Evolutionary conservation across 306 rosid genomes (phyloP), one percentile per base, ranked within the genome.

Genomic region (Malus sieversii): DNA sequence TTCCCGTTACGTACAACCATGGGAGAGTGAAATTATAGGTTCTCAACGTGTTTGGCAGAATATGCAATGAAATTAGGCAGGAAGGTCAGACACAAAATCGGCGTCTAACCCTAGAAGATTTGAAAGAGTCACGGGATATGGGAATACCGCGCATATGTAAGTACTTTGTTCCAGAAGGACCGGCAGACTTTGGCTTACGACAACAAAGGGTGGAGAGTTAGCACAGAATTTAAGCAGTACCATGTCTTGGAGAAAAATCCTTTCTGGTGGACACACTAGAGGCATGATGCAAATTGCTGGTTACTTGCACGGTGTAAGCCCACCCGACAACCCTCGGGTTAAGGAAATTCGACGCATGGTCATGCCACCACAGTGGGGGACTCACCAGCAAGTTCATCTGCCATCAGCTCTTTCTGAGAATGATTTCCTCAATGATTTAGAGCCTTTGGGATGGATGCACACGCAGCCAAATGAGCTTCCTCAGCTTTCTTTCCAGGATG

Each of bases 361-460:
- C 57, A 95, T 92, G 99, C 85, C 97, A 68, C 97, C 99, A 5
- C 99, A 95, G 73, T 92, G 91, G 93, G 99, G 97, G 70, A 95
- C 96, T 68, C 99, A 92, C 81, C 99, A 95, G 74, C 99, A 92
- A 85, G 99, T 95, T 70, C 89, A 95, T 80, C 97, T 95, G 38
- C 97, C 97, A 44, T 84, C 97, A 15, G 92, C 92, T 45, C 96
- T 95, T 58, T 97, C 97, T 86, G 42, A 38, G 9, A 38, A 38
- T 38, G 42, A 38, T 38, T 38, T 38, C 9, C 10, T 38, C 9
- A 38, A 38, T 38, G 42, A 38, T 38, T 7, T 95, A 85, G 99
- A 92, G 82, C 99, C 99, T 32, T 80, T 95, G 92, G 99, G 99
- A 71, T 92, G 99, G 99, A 92, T 95, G 99, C 97, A 95, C 84